phyloP scores from a whole-genome alignment of 768 basidiomycete genomes.

The Dacryopinax spathularia region DNA sequence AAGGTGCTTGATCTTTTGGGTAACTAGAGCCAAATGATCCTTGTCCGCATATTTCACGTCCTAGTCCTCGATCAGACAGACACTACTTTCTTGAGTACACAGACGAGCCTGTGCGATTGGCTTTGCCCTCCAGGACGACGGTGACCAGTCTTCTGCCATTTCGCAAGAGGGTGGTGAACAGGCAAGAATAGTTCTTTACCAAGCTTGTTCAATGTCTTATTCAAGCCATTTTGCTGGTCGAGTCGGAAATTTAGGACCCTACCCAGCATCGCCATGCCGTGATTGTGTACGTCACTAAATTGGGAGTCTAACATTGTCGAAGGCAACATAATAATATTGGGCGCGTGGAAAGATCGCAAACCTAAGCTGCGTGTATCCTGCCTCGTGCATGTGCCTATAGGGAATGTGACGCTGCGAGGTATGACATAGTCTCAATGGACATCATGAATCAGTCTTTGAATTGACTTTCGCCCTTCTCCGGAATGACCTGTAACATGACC shows the following conservation, averaged over 20 bases:
- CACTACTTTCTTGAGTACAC: background rate
- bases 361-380: no score
- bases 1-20: conserved; percentile 58
- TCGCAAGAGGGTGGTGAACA: conserved; percentile 8
- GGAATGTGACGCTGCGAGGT: no score
- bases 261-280: no score
- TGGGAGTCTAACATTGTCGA: no score
- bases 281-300: no score
- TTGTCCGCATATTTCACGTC: conserved; percentile 59
- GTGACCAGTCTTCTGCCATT: conserved; percentile 38
- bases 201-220: background rate
- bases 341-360: no score
- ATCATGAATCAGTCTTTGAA: background rate
- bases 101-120: conserved; percentile 53
- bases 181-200: background rate
- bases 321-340: no score
- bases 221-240: conserved; percentile 1
- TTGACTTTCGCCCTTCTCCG: background rate
- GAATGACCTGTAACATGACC: background rate
- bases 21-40: conserved; percentile 49
- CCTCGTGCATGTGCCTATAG: no score
- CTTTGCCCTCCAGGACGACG: conserved; percentile 67
- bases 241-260: conserved; percentile 2
- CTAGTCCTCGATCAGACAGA: conserved; percentile 23
- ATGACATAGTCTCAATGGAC: no score